Base-by-base conservation (phyloP, 1,139 yeast genomes). In the Hansenula anomala region DNA sequence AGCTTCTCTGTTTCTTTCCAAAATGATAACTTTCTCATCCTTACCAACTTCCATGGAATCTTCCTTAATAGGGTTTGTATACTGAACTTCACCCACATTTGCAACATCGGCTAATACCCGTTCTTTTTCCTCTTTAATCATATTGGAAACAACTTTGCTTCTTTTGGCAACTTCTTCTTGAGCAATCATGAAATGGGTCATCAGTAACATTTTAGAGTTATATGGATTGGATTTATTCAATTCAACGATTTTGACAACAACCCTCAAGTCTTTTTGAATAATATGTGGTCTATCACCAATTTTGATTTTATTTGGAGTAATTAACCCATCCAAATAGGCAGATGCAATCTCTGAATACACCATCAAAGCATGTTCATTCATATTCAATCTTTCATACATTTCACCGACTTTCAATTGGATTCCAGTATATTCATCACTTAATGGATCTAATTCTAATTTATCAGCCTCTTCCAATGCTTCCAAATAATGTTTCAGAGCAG, bases 381-480 rank as follows among this genome's bases (percentile, higher is more conserved):
- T 70, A 26, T 68, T 69, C 46, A 85, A 61, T 36, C 80, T 65
- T 55, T 85, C 94, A 57, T 79, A 86, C 88, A 88, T 84, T 55
- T 89, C 96, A 4, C 85, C 95, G 31, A 87, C 68, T 55, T 89
- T 87, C 56, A 90, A 67, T 54, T 88, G 95, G 42, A 90, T 75
- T 0, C 96, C 96, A 0, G 97, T 89, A 54, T 80, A 84, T 51
- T 80, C 85, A 49, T 83, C 87, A 37, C 76, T 67, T 26, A 85
- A 54, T 15, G 70, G 71, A 45, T 76, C 75, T 63, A 87, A 58
- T 19, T 74, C 67, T 33, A 69, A 53, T 14, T 56, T 51, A 38
- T 68, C 68, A 19, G 78, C 75, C 39, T 59, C 65, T 33, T 67
- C 61, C 26, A 73, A 50, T 0, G 78, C 79, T 45, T 71, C 80